Percentiles rank a stretch among this genome's conserved stretches.
Evolutionary conservation across 2,329 filamentous ascomycete species (phyloP).

Genomic region (Penicillium sp.): DNA sequence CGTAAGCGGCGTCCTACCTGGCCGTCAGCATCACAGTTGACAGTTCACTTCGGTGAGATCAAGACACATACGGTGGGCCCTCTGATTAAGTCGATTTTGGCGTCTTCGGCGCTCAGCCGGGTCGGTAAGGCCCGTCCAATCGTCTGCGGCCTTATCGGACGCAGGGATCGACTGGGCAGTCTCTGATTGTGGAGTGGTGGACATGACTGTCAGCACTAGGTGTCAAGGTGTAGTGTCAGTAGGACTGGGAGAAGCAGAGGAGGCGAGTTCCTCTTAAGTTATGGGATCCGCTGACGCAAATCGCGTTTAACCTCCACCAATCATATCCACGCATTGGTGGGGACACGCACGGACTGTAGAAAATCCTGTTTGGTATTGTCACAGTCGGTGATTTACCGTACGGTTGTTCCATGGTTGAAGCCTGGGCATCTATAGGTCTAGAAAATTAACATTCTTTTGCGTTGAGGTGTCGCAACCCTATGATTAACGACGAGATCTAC

Average conservation of each 20-base stretch:
- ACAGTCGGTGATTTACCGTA: not conserved
- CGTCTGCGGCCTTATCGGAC: slow-evolving; percentile 9
- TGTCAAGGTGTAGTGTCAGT: not conserved
- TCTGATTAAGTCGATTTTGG: slow-evolving; percentile 32
- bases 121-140: slow-evolving; percentile 28
- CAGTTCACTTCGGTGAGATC: not conserved
- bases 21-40: not conserved
- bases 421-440: too few species aligned
- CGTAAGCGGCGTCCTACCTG: slow-evolving; percentile 23
- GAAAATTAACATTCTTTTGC: too few species aligned
- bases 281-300: slow-evolving; percentile 6
- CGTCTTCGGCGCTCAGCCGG: slow-evolving; percentile 26
- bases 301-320: slow-evolving; percentile 1
- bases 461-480: too few species aligned
- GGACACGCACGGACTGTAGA: slow-evolving; percentile 4
- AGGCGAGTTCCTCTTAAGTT: slow-evolving; percentile 4
- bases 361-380: not conserved
- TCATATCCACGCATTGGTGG: not conserved
- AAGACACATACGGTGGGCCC: slow-evolving; percentile 24
- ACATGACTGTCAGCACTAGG: slow-evolving; percentile 8
- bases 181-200: slow-evolving; percentile 1
- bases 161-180: not conserved
- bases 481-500: too few species aligned
- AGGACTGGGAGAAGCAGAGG: not conserved
- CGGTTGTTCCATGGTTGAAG: not conserved